Evolutionary conservation across 108 stramenopile species (phyloP), one percentile per base, ranked within the genome.

Genomic region (Cylindrotheca fusiformis): DNA sequence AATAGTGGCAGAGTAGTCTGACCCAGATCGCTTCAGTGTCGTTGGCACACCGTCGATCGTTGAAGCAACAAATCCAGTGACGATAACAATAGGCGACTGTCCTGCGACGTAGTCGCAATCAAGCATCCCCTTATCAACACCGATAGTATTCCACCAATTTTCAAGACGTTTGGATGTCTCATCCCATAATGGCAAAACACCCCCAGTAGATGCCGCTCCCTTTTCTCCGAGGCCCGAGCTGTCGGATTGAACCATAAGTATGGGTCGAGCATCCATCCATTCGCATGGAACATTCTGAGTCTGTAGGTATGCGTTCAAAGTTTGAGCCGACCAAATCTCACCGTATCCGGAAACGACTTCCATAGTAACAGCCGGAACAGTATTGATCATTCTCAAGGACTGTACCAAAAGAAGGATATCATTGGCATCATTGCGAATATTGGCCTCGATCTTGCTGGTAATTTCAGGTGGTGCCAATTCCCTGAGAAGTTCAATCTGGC

Each of bases 21-120:
- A 83, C 20, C 97, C 97, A 32, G 96, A 96, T 28, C 97, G 79
- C 17, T 94, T 96, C 32, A 98, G 74, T 3, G 97, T 98, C 4
- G 97, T 98, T 54, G 97, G 96, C 26, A 74, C 77, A 27, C 85
- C 90, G 32, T 93, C 77, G 3, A 78, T 71, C 48, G 91, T 83
- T 30, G 97, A 87, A 23, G 85, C 97, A 60, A 98, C 90, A 67
- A 97, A 98, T 8, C 97, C 97, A 8, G 97, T 97, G 0, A 98
- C 95, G 6, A 98, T 93, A 3, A 95, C 93, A 27, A 98, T 79
- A 4, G 83, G 83, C 4, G 76, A 60, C 4, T 31, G 18, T 32
- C 27, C 60, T 4, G 31, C 36, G 6, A 67, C 19, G 71, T 67
- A 55, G 44, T 55, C 58, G 17, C 32, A 57, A 45, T 80, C 69